Base-by-base conservation (phyloP, 345 rosid species). In the Acer yangbiense region DNA sequence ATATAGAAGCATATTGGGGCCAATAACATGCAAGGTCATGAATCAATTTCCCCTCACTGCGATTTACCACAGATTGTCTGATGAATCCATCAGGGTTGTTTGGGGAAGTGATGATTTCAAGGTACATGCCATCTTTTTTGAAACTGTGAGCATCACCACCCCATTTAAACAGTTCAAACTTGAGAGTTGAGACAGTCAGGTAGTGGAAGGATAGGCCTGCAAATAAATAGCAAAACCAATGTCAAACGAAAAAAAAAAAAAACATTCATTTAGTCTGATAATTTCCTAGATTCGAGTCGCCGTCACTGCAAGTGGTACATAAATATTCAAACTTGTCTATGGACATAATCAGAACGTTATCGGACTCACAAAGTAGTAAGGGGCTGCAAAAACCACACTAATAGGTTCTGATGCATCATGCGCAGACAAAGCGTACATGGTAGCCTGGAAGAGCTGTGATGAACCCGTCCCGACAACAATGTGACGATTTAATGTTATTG, bases 391-490 rank as follows among this genome's bases (percentile, higher is more conserved):
- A 62, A 95, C 92, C 62, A 93, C 99, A 74, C 83, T 81, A 21
- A 89, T 85, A 8, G 97, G 97, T 69, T 91, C 87, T 0, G 85
- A 79, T n/a, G 89, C 84, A 63, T 90, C 89, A 2, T 64, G 86
- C 17, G 90, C 87, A 44, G 92, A 88, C 70, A 91, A 83, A 46
- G 99, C 99, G 75, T 92, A 95, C 7, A 95, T 78, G 14, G 91
- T 89, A 75, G 99, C 99, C 76, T 89, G 93, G 80, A 75, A 92
- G 65, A 95, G 89, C 84, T 93, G 99, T 18, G 98, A 89, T 10
- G 99, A 93, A 39, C 99, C 99, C 0, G 96, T 93, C 39, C 99
- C 99, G 10, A 93, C 99, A 27, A 95, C 92, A 62, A 93, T 89
- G 79, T 87, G 74, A 6, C 89, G 89, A 50, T 80, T 89, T 60